Evolutionary conservation across 306 rosid species (phyloP).

Genomic region (Pueraria montana): DNA sequence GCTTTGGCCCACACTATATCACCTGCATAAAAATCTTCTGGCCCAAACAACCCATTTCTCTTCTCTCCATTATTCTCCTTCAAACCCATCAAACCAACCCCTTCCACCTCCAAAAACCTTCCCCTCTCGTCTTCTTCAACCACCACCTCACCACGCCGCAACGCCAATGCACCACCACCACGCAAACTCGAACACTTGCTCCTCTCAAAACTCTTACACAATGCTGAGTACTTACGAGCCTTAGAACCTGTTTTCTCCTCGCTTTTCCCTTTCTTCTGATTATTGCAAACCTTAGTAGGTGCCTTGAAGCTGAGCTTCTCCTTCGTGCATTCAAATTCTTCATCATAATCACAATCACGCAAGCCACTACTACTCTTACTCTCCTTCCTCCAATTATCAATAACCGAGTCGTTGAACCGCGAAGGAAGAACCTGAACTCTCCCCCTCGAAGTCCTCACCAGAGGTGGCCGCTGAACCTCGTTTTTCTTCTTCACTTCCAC

Average conservation of each 20-base stretch:
- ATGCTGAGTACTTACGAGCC: constrained; percentile 59
- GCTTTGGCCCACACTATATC: constrained; percentile 99
- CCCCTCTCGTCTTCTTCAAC: constrained; percentile 61
- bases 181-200: constrained; percentile 63
- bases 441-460: constrained; percentile 93
- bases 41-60: constrained; percentile 78
- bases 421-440: constrained; percentile 99
- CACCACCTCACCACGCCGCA: constrained; percentile 54
- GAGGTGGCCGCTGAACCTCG: constrained; percentile 81
- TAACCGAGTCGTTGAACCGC: constrained; percentile 92
- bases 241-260: constrained; percentile 56
- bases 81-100: constrained; percentile 50
- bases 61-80: constrained; percentile 49
- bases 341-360: constrained; percentile 64
- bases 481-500: constrained; percentile 42
- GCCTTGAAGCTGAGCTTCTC: constrained; percentile 65
- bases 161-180: constrained; percentile 50
- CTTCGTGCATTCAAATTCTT: constrained; percentile 64
- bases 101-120: constrained; percentile 59
- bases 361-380: constrained; percentile 56
- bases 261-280: constrained; percentile 56
- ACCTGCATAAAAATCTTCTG: constrained; percentile 91
- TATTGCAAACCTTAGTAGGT: constrained; percentile 57
- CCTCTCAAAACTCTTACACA: constrained; percentile 57
- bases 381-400: constrained; percentile 97